Conservation (phyloP, 2,329 filamentous ascomycete species). For the Lecanicillium sp. region DNA sequence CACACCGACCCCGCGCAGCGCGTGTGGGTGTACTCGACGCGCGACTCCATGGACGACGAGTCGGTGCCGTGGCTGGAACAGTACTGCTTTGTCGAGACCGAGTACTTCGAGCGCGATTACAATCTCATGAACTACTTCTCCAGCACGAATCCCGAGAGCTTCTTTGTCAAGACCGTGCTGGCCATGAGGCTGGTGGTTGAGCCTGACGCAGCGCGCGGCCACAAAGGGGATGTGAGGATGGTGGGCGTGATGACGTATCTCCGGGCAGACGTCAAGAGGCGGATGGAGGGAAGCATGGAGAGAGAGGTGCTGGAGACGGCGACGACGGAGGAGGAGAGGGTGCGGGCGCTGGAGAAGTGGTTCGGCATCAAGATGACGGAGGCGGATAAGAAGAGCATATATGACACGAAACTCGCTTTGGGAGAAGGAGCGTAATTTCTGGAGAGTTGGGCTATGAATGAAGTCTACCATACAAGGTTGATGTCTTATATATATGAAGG, state of each 20-base stretch:
- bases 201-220: conserved; percentile 5
- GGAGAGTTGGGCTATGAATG: background rate
- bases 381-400: conserved; percentile 43
- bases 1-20: conserved; percentile 29
- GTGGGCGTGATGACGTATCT: conserved; percentile 39
- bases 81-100: conserved; percentile 47
- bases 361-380: conserved; percentile 43
- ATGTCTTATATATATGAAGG: no score
- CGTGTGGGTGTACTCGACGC: conserved; percentile 35
- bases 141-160: conserved; percentile 29
- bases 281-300: conserved; percentile 26
- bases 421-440: background rate
- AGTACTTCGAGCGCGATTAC: conserved; percentile 42
- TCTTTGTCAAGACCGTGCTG: conserved; percentile 33
- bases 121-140: conserved; percentile 39
- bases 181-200: conserved; percentile 26
- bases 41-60: conserved; percentile 22
- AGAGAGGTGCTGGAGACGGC: conserved; percentile 37
- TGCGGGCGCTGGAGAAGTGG: conserved; percentile 41
- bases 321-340: conserved; percentile 41
- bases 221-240: conserved; percentile 12
- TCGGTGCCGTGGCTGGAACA: conserved; percentile 36
- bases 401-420: conserved; percentile 27
- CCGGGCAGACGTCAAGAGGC: conserved; percentile 38
- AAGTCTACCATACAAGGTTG: no score